Percentiles rank a stretch among this genome's conserved stretches.
Conservation (phyloP, 2,329 filamentous ascomycete species). For the Lasiodiplodia sp. region DNA sequence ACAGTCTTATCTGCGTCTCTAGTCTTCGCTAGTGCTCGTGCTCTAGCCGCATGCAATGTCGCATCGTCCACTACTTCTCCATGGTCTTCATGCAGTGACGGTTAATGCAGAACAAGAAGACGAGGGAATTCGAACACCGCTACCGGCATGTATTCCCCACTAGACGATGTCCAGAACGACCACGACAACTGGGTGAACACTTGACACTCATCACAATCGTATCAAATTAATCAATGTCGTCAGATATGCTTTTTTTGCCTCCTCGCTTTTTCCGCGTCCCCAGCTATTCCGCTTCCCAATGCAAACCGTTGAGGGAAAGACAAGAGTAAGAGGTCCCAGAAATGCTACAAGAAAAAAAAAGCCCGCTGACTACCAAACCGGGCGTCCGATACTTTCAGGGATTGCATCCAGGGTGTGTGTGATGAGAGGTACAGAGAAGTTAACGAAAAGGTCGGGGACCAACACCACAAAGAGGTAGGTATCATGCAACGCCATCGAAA, state of each 20-base stretch:
- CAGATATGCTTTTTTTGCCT: not conserved
- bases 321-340: not conserved
- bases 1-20: too few relatives aligned
- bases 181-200: not conserved
- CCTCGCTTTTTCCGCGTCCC: not conserved
- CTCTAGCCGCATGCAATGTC: too few relatives aligned
- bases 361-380: not conserved
- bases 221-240: not conserved
- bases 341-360: not conserved
- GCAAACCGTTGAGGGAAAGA: not conserved
- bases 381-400: not conserved
- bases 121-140: too few relatives aligned
- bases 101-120: too few relatives aligned
- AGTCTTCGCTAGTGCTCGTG: too few relatives aligned
- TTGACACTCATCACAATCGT: not conserved
- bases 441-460: not conserved
- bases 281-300: not conserved
- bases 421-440: not conserved
- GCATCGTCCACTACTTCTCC: too few relatives aligned
- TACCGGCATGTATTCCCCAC: not conserved
- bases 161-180: not conserved
- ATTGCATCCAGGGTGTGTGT: not conserved
- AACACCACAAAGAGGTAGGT: conserved; percentile 27
- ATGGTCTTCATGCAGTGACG: too few relatives aligned
- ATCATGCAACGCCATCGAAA: conserved; percentile 20